Evolutionary conservation across 2,329 filamentous ascomycete genomes (phyloP), one percentile per base, ranked within the genome.

Genomic region (Kalmusia sp.): DNA sequence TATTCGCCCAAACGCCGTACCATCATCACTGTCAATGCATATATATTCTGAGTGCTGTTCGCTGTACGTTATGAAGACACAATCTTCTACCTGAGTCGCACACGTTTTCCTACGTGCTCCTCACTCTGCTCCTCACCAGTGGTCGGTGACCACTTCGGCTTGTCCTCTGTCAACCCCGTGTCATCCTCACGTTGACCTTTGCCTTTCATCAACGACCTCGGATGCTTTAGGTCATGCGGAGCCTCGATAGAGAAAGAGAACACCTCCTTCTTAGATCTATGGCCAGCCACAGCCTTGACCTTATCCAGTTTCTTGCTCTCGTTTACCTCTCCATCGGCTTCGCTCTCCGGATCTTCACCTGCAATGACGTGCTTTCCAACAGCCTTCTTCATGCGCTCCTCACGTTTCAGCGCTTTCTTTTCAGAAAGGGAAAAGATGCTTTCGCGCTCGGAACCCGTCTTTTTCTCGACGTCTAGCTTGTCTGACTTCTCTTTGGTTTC

Each of bases 171-270:
- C 34, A 5, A 6, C 9, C 15, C 6, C 21, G 17, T 2, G 55
- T 55, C 8, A 35, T 5, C 8, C 53, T 39, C 7, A 51, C 37
- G 2, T 52, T 8, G 15, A 33, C 25, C 21, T 35, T 9, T 15
- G 12, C 24, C 11, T 2, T 51, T 55, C 7, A 14, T 48, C 2
- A 57, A 49, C 2, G 57, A 64, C 4, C 39, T 31, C 4, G 61
- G 57, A 21, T 62, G 55, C 30, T 68, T 68, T n/a, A 68, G 19
- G 14, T 54, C 59, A 54, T 65, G 65, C 0, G 72, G 71, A 11
- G 69, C 69, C 39, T 72, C 68, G 17, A 74, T 69, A 2, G 70
- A 71, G 27, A 74, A 70, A 0, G 71, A 72, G 41, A 74, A 68
- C 17, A 74, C 54, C 37, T 74, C 68, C 11, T 69, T 57, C 4